Base-by-base conservation (phyloP, 495 filamentous ascomycete genomes). In the Talaromyces nanjingensis region DNA sequence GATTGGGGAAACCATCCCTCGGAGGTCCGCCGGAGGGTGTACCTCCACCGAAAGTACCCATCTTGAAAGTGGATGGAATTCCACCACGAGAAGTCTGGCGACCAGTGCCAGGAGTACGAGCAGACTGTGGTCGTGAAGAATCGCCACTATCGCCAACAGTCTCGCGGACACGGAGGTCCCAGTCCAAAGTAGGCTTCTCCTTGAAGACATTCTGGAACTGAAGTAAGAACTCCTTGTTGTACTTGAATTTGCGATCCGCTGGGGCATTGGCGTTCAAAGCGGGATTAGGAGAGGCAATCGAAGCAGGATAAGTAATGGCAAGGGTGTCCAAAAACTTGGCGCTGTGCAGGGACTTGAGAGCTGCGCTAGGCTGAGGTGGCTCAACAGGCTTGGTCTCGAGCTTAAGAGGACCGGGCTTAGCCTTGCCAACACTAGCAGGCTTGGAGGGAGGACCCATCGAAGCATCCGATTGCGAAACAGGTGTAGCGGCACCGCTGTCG, bases 171-270 rank as follows among this genome's bases (percentile, higher is more conserved):
- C 91, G 91, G 57, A 83, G 76, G 62, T 92, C 88, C 86, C 96
- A 98, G 68, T 97, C 92, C 14, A 91, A 66, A 2, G 91, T 93
- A 9, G 94, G 94, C 75, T 97, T 96, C 76, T 98, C 94, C 62
- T 88, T 94, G 77, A 96, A 99, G 2, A 92, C 90, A 60, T 79
- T 78, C 79, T 97, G 88, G 83, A 99, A 99, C 71, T 99, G 96
- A n/a, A 98, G 81, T 75, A 99, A 79, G 83, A 99, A 99, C 57
- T 91, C 86, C 63, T 90, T 89, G 73, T 97, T 91, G 77, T 99
- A 99, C 71, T 93, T 91, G 83, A 96, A 96, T 70, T 90, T 92
- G 67, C 88, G 86, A 66, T 89, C 89, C 63, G 81, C 84, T 4
- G 89, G 83, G 18, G 89, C 87, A 55, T 79, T 86, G 29, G 83